These are phyloP conservation scores for Pythium brachiatum DNA, from an alignment of 352 stramenopile genomes.

Conservation along the genomic window DNA sequence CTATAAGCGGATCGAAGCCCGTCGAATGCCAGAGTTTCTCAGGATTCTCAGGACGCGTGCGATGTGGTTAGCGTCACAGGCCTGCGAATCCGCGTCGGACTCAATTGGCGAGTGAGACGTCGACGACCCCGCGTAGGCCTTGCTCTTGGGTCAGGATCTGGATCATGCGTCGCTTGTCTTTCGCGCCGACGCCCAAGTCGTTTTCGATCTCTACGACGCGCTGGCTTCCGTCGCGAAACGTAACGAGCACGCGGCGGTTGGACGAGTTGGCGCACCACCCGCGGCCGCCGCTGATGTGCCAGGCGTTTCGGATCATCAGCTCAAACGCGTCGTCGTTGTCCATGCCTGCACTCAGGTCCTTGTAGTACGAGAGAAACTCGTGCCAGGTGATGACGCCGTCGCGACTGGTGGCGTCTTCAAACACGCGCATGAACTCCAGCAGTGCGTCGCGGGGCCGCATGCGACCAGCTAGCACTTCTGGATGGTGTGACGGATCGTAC, in stretches of 20 bases:
- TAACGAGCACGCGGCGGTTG: constrained; percentile 69
- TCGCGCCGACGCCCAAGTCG: constrained; percentile 50
- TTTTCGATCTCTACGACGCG: constrained; percentile 70
- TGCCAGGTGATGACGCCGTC: constrained; percentile 72
- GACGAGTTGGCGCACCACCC: constrained; percentile 77
- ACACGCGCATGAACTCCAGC: constrained; percentile 81
- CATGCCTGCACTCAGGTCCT: constrained; percentile 82
- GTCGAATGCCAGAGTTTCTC: not conserved
- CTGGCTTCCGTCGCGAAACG: constrained; percentile 65
- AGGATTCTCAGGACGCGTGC: not conserved
- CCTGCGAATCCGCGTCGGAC: not conserved
- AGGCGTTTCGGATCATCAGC: constrained; percentile 83
- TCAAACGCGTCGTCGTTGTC: constrained; percentile 84
- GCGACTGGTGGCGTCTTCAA: constrained; percentile 36
- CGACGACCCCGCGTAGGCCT: constrained; percentile 49
- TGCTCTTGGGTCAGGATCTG: constrained; percentile 45
- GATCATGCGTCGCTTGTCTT: constrained; percentile 52
- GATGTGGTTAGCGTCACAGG: not conserved
- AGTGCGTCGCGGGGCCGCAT: constrained; percentile 63
- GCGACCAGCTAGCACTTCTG: constrained; percentile 68
- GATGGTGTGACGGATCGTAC: constrained; percentile 81
- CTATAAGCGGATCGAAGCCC: constrained; percentile 1
- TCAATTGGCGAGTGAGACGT: constrained; percentile 46
- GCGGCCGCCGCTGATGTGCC: constrained; percentile 79
- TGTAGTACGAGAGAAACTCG: constrained; percentile 91